These are phyloP conservation scores for Stachybotrys echinatus DNA, from an alignment of 2,329 filamentous ascomycete genomes.

Conservation along the genomic window DNA sequence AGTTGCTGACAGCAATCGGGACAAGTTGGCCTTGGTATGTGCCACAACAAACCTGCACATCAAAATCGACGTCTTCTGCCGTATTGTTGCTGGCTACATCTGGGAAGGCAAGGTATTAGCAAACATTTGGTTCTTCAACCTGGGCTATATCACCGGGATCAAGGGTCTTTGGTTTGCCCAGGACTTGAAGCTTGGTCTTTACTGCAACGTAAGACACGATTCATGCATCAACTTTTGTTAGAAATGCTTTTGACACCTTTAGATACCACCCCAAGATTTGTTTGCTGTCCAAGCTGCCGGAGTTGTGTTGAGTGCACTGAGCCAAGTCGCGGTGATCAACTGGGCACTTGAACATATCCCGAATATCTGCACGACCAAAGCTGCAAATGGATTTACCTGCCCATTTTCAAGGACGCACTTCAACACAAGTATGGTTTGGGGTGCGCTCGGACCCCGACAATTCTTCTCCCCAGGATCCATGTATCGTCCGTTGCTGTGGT, in stretches of 20 bases:
- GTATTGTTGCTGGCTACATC: too few species aligned
- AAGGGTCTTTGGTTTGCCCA: conserved; percentile 35
- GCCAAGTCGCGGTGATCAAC: conserved; percentile 34
- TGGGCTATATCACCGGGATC: too few species aligned
- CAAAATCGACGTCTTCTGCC: too few species aligned
- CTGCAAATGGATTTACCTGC: conserved; percentile 40
- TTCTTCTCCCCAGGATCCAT: conserved; percentile 47
- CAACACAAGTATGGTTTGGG: conserved; percentile 51
- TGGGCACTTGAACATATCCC: conserved; percentile 39
- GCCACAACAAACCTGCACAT: too few species aligned
- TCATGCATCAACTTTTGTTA: neutral
- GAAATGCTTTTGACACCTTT: conserved; percentile 5
- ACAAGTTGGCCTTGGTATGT: too few species aligned
- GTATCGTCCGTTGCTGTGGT: conserved; percentile 45
- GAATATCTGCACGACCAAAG: conserved; percentile 38
- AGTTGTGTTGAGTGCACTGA: conserved; percentile 35
- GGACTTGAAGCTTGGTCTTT: conserved; percentile 41
- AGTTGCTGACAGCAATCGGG: too few species aligned
- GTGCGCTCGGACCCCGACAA: conserved; percentile 48
- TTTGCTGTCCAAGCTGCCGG: conserved; percentile 39
- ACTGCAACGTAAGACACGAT: conserved; percentile 20
- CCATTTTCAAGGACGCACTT: conserved; percentile 35
- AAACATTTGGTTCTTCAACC: too few species aligned
- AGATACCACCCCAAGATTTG: conserved; percentile 36
- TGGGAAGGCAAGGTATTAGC: too few species aligned